Base-by-base conservation (phyloP, 2,329 filamentous ascomycete species). In the Fusarium tanahbumbuense region DNA sequence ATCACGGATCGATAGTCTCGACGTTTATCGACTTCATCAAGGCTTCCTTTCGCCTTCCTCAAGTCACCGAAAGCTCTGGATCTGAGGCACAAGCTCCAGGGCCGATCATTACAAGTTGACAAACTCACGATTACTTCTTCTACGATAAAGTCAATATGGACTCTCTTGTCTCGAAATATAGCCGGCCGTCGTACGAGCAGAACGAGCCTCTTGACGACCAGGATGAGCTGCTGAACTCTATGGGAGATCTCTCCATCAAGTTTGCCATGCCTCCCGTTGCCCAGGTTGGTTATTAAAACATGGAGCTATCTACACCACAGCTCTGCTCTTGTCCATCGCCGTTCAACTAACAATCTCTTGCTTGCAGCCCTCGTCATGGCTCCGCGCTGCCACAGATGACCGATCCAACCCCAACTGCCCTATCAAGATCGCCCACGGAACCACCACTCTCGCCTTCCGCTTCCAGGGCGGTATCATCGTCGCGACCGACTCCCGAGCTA, bases 341-440 rank as follows among this genome's bases (percentile, higher is more conserved):
- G 25, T 30, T 28, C 48, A 57, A 41, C 71, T 69, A 48, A 72
- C 48, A 30, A 22, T 22, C 12, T 44, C 37, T 25, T 9, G 34
- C 10, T 16, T 48, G 2, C 79, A 97, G 93, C 92, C 93, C 75
- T 92, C 94, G 71, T 90, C 93, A 77, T 99, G 96, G 92, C 93
- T 99, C 78, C 94, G 96, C 80, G 93, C 96, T 75, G 93, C 93
- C 82, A 98, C 96, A 75, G 96, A 99, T 85, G 96, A 99, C 88
- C 91, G 94, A 82, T 91, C 94, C 76, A 99, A 99, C 86, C 94
- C 96, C 64, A 90, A 92, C 83, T 98, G 94, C 83, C 96, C 96
- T 75, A 99, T 99, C 88, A 99, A 99, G 88, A 94, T 99, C 77
- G 96, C 96, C 71, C 96, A 99, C 89, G 96, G 96, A 79, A 99